Base-by-base conservation (phyloP, 345 rosid species). In the Atalantia buxifolia region DNA sequence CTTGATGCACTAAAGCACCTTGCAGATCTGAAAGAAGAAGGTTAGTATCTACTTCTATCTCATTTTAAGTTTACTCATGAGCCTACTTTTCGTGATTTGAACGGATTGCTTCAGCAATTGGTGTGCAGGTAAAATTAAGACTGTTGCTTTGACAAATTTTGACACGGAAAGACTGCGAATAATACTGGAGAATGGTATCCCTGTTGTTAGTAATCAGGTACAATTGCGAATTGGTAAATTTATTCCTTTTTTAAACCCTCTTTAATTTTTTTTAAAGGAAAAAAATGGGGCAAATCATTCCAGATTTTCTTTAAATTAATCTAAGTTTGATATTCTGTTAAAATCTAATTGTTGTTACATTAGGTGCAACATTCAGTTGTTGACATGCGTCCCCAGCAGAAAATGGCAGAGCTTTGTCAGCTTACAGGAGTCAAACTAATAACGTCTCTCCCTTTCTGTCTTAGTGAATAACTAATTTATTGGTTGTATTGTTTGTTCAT, bases 141-240 rank as follows among this genome's bases (percentile, higher is more conserved):
- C 98, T 30, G 78, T 95, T 79, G 98, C 98, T 83, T 88, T 95
- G 89, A 95, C 98, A 72, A 95, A 93, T 84, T 95, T 95, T 79
- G 98, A 95, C 75, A 92, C 98, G 1, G 92, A 92, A 85, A 90
- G 98, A 74, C 83, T 95, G 79, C 88, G 83, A 82, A 92, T 90
- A 71, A 93, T 95, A 77, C 86, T 95, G 30, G 98, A 95, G 82
- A 92, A 92, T 77, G 94, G 88, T 71, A 93, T 95, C 77, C 98
- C 98, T 42, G 85, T 95, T 75, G 98, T 93, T 68, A 95, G 98
- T 93, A 95, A 93, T 86, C 98, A 95, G 98, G 98, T 93, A 77
- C 22, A 35, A 69, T 35, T 56, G 48, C 18, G 38, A n/a, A 42
- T 25, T 35, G 24, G 9, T 10, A 69, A 16, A 53, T 76, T 24